These are phyloP conservation scores for Phaeotremella fagi DNA, from an alignment of 768 basidiomycete species.

Conservation along the genomic window DNA sequence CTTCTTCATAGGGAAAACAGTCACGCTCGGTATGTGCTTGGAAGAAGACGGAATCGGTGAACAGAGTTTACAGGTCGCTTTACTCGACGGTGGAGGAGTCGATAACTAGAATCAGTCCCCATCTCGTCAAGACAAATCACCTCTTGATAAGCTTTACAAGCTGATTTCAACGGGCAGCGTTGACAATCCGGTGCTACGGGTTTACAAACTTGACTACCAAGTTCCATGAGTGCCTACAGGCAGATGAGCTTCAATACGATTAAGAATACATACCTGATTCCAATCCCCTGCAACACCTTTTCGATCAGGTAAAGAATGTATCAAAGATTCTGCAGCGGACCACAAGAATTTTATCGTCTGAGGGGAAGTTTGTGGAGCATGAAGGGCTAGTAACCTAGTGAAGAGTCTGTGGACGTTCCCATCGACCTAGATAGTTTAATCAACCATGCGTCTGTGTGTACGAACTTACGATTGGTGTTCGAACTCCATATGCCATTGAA, in stretches of 20 bases:
- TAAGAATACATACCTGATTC: conserved; percentile 51
- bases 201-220: conserved; percentile 89
- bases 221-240: conserved; percentile 79
- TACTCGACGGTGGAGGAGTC: conserved; percentile 3
- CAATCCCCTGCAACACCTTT: conserved; percentile 63
- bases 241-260: neutral
- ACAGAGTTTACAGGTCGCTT: conserved; percentile 30
- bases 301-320: conserved; percentile 55
- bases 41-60: conserved; percentile 20
- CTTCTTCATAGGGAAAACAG: conserved; percentile 79
- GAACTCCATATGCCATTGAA: conserved; percentile 82
- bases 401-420: conserved; percentile 86
- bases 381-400: conserved; percentile 72
- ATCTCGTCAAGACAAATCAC: conserved; percentile 17
- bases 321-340: conserved; percentile 67
- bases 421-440: conserved; percentile 59
- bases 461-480: conserved; percentile 71
- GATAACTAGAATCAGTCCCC: neutral
- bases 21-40: conserved; percentile 52
- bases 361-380: conserved; percentile 77
- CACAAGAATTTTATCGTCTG: conserved; percentile 74
- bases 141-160: conserved; percentile 64
- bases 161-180: conserved; percentile 63
- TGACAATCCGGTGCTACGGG: conserved; percentile 71
- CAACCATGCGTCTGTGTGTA: neutral